Conservation (phyloP, 83 land plant genomes). For the Picea abies region DNA sequence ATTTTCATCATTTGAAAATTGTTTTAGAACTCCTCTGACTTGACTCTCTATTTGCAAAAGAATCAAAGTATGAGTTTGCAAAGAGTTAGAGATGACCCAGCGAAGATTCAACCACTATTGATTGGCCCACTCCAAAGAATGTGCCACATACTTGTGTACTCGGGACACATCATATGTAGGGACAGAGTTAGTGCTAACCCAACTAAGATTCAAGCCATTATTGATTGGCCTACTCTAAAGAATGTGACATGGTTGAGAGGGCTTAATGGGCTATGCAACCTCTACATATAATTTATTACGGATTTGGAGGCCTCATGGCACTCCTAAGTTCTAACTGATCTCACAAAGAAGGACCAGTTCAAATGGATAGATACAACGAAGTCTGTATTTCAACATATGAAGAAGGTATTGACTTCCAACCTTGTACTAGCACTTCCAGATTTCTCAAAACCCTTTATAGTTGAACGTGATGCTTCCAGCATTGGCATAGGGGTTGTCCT, state of each 20-base stretch:
- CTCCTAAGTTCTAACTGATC: slow-evolving; percentile 2
- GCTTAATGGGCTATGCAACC: slow-evolving; percentile 16
- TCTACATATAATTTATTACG: slow-evolving; percentile 16
- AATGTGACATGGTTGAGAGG: not conserved
- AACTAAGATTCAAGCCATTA: slow-evolving; percentile 3
- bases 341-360: slow-evolving; percentile 12
- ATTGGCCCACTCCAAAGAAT: not conserved
- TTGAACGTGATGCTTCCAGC: too few species aligned
- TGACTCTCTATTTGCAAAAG: not conserved
- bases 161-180: not conserved
- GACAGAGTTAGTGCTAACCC: slow-evolving; percentile 12
- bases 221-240: not conserved
- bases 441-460: too few species aligned
- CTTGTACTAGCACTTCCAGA: too few species aligned
- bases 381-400: too few species aligned
- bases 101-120: not conserved
- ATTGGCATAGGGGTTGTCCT: too few species aligned
- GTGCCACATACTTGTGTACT: not conserved
- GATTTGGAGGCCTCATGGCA: not conserved
- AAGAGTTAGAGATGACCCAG: not conserved
- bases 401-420: too few species aligned
- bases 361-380: not conserved
- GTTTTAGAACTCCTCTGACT: not conserved
- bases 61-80: not conserved
- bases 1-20: slow-evolving; percentile 4